Evolutionary conservation across 768 basidiomycete genomes (phyloP).

Genomic region (Crucibulum laeve): DNA sequence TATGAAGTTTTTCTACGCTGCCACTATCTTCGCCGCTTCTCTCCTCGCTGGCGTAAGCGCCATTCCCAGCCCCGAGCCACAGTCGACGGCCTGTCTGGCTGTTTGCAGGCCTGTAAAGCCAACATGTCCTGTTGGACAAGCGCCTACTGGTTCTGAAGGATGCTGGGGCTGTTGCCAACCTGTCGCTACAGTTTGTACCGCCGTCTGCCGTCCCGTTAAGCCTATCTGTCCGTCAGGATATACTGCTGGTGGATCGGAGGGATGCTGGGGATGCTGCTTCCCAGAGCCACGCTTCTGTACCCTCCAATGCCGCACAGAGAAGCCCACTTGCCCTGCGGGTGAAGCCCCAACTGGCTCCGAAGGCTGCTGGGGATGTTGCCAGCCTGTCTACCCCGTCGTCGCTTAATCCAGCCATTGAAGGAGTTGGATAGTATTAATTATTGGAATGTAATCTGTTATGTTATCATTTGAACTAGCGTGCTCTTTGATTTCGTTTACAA

Average conservation of each 20-base stretch:
- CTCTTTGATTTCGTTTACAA: too few species aligned
- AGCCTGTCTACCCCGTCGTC: neutral
- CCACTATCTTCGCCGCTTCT: neutral
- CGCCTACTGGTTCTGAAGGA: neutral
- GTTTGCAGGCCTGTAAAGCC: neutral
- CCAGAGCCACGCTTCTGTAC: conserved; percentile 4
- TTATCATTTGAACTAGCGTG: too few species aligned
- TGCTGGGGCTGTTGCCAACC: conserved; percentile 3
- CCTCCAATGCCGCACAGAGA: conserved; percentile 5
- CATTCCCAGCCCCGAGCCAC: neutral
- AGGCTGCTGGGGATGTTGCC: conserved; percentile 10
- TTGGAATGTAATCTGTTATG: neutral
- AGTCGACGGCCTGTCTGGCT: neutral
- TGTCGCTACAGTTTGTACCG: conserved; percentile 1
- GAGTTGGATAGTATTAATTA: neutral
- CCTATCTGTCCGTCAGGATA: conserved; percentile 7
- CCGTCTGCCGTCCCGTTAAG: conserved; percentile 9
- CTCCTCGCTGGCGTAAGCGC: neutral
- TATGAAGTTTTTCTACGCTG: neutral
- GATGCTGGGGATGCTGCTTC: conserved; percentile 11
- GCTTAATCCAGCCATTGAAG: neutral
- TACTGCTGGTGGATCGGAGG: conserved; percentile 4
- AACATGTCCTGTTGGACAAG: conserved; percentile 2
- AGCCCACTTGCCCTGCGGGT: conserved; percentile 10
- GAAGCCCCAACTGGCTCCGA: conserved; percentile 9